Percentiles rank a stretch among this genome's conserved stretches.
phyloP scores from a whole-genome alignment of 176 grass and related monocot species.

The Saccharum officinarum region DNA sequence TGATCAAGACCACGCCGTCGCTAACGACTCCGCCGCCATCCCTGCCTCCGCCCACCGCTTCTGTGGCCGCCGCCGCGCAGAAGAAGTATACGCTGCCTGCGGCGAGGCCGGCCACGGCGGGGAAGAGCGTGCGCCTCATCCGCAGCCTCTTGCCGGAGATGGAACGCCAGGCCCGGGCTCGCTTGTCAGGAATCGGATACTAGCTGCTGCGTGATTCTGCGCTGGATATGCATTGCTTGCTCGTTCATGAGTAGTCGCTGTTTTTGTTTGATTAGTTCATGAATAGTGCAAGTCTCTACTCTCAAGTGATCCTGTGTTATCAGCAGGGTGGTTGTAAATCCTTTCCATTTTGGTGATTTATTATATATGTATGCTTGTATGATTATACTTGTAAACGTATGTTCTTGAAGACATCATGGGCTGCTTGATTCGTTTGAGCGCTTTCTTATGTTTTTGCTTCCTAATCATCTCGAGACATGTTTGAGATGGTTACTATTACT shows the following conservation, averaged over 20 bases:
- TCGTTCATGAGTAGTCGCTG: background rate
- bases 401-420: too few relatives aligned
- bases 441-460: too few relatives aligned
- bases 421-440: too few relatives aligned
- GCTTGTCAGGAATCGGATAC: background rate
- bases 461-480: background rate
- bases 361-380: too few relatives aligned
- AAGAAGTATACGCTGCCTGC: background rate
- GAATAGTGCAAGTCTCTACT: background rate
- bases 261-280: conserved; percentile 4
- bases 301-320: background rate
- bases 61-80: background rate
- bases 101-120: background rate
- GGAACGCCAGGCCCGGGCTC: background rate
- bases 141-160: background rate
- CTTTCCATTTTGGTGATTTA: too few relatives aligned
- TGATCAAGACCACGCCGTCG: background rate
- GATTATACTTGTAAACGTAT: background rate
- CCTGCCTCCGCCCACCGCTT: background rate
- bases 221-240: background rate
- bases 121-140: background rate
- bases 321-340: too few relatives aligned
- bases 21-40: background rate
- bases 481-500: background rate
- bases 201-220: background rate